phyloP scores from a whole-genome alignment of 768 basidiomycete genomes.

The Mycena crocata region DNA sequence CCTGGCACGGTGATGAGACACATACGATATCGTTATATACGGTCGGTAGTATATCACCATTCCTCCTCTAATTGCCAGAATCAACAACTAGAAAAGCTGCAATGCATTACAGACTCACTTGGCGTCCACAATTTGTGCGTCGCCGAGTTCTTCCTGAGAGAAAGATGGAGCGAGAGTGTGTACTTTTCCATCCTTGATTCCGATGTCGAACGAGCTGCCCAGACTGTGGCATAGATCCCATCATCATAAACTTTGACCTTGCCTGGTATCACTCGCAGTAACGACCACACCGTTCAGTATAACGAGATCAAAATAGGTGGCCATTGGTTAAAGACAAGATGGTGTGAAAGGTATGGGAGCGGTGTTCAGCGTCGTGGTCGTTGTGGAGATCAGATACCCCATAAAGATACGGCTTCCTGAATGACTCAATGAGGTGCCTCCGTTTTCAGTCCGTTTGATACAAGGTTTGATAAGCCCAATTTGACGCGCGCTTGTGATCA shows the following conservation, averaged over 20 bases:
- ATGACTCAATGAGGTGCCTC: too few species aligned
- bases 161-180: conserved; percentile 10
- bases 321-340: background rate
- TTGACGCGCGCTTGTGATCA: too few species aligned
- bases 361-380: background rate
- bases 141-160: conserved; percentile 4
- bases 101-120: background rate
- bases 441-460: too few species aligned
- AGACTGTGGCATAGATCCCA: background rate
- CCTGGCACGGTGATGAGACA: background rate
- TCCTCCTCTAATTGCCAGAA: background rate
- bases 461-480: too few species aligned
- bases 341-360: background rate
- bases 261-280: conserved; percentile 10
- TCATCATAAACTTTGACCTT: background rate
- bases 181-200: conserved; percentile 15
- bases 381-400: too few species aligned
- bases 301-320: conserved; percentile 5
- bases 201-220: conserved; percentile 16
- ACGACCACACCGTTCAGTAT: conserved; percentile 4
- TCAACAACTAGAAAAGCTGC: background rate
- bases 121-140: conserved; percentile 1
- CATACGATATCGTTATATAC: background rate
- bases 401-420: too few species aligned
- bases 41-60: background rate